phyloP scores from a whole-genome alignment of 2,329 filamentous ascomycete species.

The Hawksworthiomyces lignivorus region DNA sequence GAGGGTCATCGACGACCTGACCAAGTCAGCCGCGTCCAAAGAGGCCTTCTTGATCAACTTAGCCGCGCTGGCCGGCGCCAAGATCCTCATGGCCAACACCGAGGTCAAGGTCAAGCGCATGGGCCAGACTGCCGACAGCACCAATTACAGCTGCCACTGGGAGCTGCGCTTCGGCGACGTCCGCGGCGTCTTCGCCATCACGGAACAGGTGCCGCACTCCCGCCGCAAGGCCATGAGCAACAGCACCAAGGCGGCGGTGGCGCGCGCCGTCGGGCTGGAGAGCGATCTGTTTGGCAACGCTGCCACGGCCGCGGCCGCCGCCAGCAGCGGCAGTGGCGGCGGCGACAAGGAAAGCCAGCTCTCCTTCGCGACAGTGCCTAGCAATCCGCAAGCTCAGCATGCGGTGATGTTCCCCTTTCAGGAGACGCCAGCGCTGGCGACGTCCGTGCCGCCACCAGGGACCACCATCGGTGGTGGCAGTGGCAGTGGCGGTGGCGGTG shows the following conservation, averaged over 20 bases:
- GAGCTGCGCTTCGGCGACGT: slow-evolving; percentile 47
- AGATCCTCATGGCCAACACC: slow-evolving; percentile 37
- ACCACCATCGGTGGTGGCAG: too few species aligned
- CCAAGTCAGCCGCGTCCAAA: slow-evolving; percentile 40
- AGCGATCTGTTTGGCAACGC: slow-evolving; percentile 13
- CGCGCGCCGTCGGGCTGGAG: slow-evolving; percentile 11
- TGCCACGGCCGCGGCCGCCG: background rate
- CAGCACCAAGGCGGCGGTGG: slow-evolving; percentile 8
- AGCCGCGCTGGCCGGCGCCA: slow-evolving; percentile 48
- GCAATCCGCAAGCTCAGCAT: too few species aligned
- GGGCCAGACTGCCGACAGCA: slow-evolving; percentile 33
- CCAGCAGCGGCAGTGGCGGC: slow-evolving; percentile 12
- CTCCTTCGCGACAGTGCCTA: too few species aligned
- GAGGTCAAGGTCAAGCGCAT: slow-evolving; percentile 35
- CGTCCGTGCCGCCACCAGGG: slow-evolving; percentile 17
- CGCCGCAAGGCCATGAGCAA: slow-evolving; percentile 27
- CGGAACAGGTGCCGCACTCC: slow-evolving; percentile 36
- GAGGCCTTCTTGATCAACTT: slow-evolving; percentile 54
- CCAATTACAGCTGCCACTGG: slow-evolving; percentile 47
- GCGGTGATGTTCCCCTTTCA: too few species aligned
- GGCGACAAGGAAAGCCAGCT: slow-evolving; percentile 1
- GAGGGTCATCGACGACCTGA: slow-evolving; percentile 42
- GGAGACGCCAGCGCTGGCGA: background rate
- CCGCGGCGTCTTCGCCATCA: slow-evolving; percentile 44
- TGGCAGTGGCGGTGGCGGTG: too few species aligned